A percentile compares a stretch with the other conserved stretches of the same genome.
Conservation (phyloP, 176 grass and related monocot species). For the Carex pumila region DNA sequence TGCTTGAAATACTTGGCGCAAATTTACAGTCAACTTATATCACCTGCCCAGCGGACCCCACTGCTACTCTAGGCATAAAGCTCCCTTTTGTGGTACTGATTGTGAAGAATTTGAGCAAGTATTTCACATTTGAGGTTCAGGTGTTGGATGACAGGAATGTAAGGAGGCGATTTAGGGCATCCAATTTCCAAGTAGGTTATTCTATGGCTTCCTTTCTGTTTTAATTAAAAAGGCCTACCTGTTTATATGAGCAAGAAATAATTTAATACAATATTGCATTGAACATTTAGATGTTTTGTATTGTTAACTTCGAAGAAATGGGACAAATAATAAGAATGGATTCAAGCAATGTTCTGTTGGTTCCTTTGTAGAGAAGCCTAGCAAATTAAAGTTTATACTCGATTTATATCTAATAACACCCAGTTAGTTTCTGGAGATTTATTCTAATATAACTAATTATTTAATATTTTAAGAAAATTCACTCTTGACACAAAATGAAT, state of each 20-base stretch:
- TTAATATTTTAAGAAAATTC: neutral
- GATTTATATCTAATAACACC: neutral
- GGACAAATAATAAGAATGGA: neutral
- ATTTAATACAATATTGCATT: neutral
- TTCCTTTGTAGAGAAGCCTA: neutral
- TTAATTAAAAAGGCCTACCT: neutral
- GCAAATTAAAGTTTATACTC: neutral
- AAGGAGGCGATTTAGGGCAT: conserved; percentile 68
- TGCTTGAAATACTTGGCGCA: conserved; percentile 84
- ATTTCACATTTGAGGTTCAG: conserved; percentile 97
- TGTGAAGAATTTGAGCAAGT: conserved; percentile 91
- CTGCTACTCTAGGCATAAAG: conserved; percentile 88
- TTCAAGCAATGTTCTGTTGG: neutral
- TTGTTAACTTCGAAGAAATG: neutral
- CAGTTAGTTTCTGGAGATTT: neutral
- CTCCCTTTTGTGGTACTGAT: conserved; percentile 72
- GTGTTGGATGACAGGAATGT: conserved; percentile 97
- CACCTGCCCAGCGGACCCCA: conserved; percentile 76
- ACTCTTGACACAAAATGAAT: neutral
- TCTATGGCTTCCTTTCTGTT: neutral
- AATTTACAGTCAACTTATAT: conserved; percentile 98
- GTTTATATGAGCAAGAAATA: neutral
- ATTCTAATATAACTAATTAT: neutral
- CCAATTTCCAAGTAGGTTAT: conserved; percentile 82
- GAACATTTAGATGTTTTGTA: neutral